Evolutionary conservation across 2,329 filamentous ascomycete species (phyloP).

Genomic region (Akanthomyces lecanii): DNA sequence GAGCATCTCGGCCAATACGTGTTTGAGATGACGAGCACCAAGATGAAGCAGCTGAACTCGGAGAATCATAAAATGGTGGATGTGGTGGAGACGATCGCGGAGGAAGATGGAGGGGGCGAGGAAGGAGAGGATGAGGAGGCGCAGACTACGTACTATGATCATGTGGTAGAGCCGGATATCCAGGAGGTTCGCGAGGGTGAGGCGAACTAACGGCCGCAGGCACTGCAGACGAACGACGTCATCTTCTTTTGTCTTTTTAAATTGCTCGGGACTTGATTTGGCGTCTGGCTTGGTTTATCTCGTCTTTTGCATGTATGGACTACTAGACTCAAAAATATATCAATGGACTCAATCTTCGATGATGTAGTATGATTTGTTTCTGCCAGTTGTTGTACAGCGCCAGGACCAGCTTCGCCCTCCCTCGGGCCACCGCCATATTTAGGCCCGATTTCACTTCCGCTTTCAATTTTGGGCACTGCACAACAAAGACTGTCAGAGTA

Average conservation of each 20-base stretch:
- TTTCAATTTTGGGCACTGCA: no score
- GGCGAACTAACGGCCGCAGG: not conserved
- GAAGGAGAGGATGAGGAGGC: conserved; percentile 27
- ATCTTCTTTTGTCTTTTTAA: not conserved
- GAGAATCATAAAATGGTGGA: conserved; percentile 27
- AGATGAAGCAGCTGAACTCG: conserved; percentile 45
- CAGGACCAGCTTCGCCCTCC: no score
- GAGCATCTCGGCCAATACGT: conserved; percentile 97
- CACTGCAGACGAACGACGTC: not conserved
- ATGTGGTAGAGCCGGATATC: conserved; percentile 32
- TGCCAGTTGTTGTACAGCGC: not conserved
- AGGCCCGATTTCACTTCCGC: no score
- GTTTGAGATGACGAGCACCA: conserved; percentile 82
- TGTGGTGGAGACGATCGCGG: conserved; percentile 24
- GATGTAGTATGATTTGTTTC: not conserved
- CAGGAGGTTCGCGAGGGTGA: conserved; percentile 34
- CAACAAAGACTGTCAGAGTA: no score
- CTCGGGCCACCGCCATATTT: no score
- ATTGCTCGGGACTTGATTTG: conserved; percentile 4
- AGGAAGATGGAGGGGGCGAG: conserved; percentile 22
- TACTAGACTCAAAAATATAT: not conserved
- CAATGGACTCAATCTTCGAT: not conserved
- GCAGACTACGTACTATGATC: conserved; percentile 24
- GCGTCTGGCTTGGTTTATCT: conserved; percentile 7
- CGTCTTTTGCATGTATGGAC: conserved; percentile 2